Evolutionary conservation across 2,329 filamentous ascomycete genomes (phyloP), one percentile per base, ranked within the genome.

Genomic region (Botrytis deweyae): DNA sequence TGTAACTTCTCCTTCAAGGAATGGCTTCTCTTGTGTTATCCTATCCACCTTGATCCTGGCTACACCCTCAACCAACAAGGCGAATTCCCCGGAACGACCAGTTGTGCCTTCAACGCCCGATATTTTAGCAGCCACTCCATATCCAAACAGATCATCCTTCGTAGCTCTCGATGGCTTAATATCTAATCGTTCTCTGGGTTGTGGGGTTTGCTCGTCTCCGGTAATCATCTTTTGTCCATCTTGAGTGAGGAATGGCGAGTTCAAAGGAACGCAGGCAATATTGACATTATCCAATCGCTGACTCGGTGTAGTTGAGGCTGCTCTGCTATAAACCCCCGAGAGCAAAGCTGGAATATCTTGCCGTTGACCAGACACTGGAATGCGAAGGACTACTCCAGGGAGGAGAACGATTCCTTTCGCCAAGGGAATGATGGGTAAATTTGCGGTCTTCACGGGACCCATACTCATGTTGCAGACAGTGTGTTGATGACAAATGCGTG

Each of bases 321-420:
- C 91, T 78, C 91, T 90, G 79, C 92, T 92, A 83, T 97, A 95
- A 75, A 97, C 89, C 78, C 92, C 91, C 33, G 94, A 93, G 73
- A 99, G 90, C 63, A 98, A 89, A 69, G 95, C 93, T 71, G 94
- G 92, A 77, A 98, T 92, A 83, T 98, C 96, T 77, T 93, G 90
- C 70, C 95, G 93, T 82, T 91, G 87, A 55, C 87, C 91, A 59
- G 91, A 90, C 70, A 98, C 91, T 72, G 93, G 90, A 77, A 98
- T 92, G 78, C 95, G 92, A 78, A 97, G 88, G 69, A 95, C 90
- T 73, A 95, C 90, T 76, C 94, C 94, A 6, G 96, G 96, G 16
- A 97, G 88, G 59, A 98, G 89, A 77, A 98, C 92, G 76, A 90
- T 89, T 77, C 92, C 92, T 80, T 91, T 90, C 71, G 93, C 90